phyloP scores from a whole-genome alignment of 768 basidiomycete genomes.

The Clitopilus passeckerianus region DNA sequence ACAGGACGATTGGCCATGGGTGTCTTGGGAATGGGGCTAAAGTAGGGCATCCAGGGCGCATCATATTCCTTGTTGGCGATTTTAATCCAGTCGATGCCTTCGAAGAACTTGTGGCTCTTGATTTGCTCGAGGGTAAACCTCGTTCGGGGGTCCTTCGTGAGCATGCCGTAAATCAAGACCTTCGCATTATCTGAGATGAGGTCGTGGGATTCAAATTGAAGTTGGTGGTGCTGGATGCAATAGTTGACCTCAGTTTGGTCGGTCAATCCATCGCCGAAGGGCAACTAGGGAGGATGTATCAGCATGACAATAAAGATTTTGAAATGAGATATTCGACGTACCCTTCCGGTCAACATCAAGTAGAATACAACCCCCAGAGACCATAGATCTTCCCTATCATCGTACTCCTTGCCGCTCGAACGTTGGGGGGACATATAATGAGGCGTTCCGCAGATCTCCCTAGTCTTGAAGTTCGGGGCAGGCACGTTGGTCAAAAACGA shows the following conservation, averaged over 20 bases:
- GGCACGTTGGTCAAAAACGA: not conserved
- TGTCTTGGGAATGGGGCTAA: conserved; percentile 4
- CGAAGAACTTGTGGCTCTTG: conserved; percentile 4
- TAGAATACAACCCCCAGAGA: not conserved
- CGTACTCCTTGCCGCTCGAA: not conserved
- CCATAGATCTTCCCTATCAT: not conserved
- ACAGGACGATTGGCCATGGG: not conserved
- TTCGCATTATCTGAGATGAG: not conserved
- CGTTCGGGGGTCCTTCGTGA: not conserved
- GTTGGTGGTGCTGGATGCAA: not conserved
- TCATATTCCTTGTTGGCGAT: conserved; percentile 4
- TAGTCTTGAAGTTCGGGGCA: not conserved
- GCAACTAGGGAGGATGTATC: not conserved
- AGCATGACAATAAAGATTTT: not conserved
- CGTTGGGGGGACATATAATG: not conserved
- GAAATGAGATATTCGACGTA: conserved; percentile 1
- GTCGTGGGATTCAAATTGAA: not conserved
- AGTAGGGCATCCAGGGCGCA: conserved; percentile 7
- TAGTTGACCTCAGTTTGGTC: not conserved
- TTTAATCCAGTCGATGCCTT: conserved; percentile 6
- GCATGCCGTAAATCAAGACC: not conserved
- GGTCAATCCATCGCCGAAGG: not conserved
- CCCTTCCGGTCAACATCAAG: not conserved
- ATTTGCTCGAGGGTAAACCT: not conserved
- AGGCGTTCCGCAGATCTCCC: not conserved